Conservation (phyloP, 2,329 filamentous ascomycete species). For the Lecanosticta acicola region DNA sequence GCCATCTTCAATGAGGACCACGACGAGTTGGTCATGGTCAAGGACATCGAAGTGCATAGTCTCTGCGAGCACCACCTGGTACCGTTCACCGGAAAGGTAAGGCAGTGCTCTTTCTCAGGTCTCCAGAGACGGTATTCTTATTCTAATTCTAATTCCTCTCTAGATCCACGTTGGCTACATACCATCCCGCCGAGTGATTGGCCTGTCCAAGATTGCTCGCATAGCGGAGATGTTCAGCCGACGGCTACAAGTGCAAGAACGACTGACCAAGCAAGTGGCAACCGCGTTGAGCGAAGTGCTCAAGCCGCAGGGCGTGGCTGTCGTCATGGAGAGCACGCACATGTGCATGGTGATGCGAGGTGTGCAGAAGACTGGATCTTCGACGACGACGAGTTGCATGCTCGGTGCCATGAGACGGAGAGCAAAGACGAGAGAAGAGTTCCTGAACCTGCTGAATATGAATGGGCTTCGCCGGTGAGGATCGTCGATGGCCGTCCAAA, state of each 20-base stretch:
- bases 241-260: slow-evolving; percentile 90
- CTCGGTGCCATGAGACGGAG: slow-evolving; percentile 91
- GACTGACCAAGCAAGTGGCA: slow-evolving; percentile 91
- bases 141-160: slow-evolving; percentile 7
- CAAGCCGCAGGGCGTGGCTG: slow-evolving; percentile 87
- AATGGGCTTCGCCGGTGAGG: neutral
- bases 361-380: slow-evolving; percentile 83
- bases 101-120: neutral
- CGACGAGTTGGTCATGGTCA: slow-evolving; percentile 95
- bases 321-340: slow-evolving; percentile 96
- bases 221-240: slow-evolving; percentile 97
- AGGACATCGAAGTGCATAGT: slow-evolving; percentile 92
- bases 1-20: slow-evolving; percentile 96
- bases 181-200: slow-evolving; percentile 82
- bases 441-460: slow-evolving; percentile 62
- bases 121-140: neutral
- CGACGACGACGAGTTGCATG: slow-evolving; percentile 93
- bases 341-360: slow-evolving; percentile 99
- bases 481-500: slow-evolving; percentile 12
- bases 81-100: slow-evolving; percentile 88
- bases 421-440: slow-evolving; percentile 92
- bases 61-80: slow-evolving; percentile 97
- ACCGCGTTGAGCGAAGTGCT: slow-evolving; percentile 89
- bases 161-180: slow-evolving; percentile 99
- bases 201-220: slow-evolving; percentile 88